phyloP scores from a whole-genome alignment of 2,329 filamentous ascomycete genomes.

The Trichoderma sp. region DNA sequence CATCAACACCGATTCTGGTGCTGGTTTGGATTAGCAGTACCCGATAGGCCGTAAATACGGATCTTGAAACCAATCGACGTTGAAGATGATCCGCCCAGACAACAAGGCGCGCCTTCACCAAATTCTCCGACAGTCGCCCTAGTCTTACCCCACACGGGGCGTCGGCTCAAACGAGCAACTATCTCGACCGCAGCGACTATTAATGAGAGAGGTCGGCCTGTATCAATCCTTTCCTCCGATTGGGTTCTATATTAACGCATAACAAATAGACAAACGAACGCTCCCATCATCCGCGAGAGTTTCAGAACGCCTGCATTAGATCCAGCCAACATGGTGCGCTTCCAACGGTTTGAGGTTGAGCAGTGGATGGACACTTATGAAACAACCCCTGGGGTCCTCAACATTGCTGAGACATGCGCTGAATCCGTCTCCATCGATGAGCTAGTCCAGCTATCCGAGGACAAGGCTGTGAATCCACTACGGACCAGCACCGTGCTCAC shows the following conservation, averaged over 20 bases:
- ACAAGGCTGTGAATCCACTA: constrained; percentile 45
- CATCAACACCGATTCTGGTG: not conserved
- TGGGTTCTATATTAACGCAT: not conserved
- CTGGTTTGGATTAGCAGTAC: not conserved
- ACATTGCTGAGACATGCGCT: constrained; percentile 77
- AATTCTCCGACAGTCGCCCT: not conserved
- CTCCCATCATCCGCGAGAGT: not conserved
- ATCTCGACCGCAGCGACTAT: not conserved
- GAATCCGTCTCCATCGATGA: constrained; percentile 71
- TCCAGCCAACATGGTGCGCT: constrained; percentile 48
- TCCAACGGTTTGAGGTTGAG: constrained; percentile 67
- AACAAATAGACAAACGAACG: not conserved
- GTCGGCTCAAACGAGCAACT: not conserved
- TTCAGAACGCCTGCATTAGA: not conserved
- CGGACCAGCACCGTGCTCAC: constrained; percentile 56
- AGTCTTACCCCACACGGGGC: not conserved
- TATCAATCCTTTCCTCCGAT: not conserved
- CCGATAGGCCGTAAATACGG: not conserved
- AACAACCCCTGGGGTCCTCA: constrained; percentile 54
- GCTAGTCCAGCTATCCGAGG: constrained; percentile 56
- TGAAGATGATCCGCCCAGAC: not conserved
- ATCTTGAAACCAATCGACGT: not conserved
- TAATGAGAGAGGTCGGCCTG: not conserved
- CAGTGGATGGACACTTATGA: constrained; percentile 64
- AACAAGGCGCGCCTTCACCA: constrained; percentile 8